Evolutionary conservation across 2,329 filamentous ascomycete genomes (phyloP).

Genomic region (Microdochium bolleyi): DNA sequence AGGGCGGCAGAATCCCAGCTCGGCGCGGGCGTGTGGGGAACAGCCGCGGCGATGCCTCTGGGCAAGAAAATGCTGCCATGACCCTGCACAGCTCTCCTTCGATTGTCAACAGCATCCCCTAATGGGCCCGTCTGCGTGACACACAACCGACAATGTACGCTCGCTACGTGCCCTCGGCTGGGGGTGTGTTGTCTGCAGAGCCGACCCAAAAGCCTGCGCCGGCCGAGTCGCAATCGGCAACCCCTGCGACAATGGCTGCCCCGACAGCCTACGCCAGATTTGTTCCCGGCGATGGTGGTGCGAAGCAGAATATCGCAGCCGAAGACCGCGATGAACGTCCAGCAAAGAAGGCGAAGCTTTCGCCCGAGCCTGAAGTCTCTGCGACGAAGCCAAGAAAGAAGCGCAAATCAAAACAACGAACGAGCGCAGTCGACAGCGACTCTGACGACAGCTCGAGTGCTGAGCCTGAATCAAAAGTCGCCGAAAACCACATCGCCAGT

Average conservation of each 20-base stretch:
- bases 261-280: not conserved
- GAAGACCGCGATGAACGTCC: not conserved
- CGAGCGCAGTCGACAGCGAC: not conserved
- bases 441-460: not conserved
- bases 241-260: constrained; percentile 4
- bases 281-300: not conserved
- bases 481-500: not conserved
- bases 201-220: constrained; percentile 5
- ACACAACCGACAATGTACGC: constrained; percentile 25
- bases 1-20: not conserved
- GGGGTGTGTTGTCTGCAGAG: not conserved
- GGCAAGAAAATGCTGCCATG: constrained; percentile 1
- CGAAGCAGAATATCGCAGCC: not conserved
- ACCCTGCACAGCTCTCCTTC: not conserved
- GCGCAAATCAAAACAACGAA: not conserved
- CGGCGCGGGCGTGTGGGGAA: constrained; percentile 22
- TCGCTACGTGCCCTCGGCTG: constrained; percentile 29
- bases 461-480: not conserved
- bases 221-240: constrained; percentile 14
- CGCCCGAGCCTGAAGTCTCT: not conserved
- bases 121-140: not conserved
- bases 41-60: constrained; percentile 4
- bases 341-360: not conserved
- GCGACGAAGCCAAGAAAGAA: not conserved
- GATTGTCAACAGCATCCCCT: not conserved